phyloP scores from a whole-genome alignment of 2,329 filamentous ascomycete species.

The Paraphoma sp. region DNA sequence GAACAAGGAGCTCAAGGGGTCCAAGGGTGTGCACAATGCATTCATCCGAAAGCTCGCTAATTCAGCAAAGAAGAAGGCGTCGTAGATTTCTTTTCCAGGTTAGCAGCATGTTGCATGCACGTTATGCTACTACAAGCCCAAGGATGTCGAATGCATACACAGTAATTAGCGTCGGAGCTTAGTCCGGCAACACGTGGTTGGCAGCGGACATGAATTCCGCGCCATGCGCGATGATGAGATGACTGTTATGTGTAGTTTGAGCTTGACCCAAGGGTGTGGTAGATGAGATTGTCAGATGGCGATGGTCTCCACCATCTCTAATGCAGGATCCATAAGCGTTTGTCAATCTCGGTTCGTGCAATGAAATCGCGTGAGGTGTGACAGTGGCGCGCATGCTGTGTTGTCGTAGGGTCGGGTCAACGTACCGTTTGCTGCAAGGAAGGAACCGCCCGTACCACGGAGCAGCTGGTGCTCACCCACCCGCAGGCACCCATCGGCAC shows the following conservation, averaged over 20 bases:
- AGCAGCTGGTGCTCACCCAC: neutral
- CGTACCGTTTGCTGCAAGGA: neutral
- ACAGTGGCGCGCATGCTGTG: neutral
- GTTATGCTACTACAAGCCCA: no score
- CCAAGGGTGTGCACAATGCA: conserved; percentile 8
- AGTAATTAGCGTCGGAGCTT: neutral
- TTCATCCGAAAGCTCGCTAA: conserved; percentile 8
- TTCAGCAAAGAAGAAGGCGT: conserved; percentile 5
- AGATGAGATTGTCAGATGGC: neutral
- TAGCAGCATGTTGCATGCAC: no score
- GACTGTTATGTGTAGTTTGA: neutral
- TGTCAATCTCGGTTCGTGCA: no score
- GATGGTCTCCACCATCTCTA: neutral
- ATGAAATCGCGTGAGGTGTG: no score
- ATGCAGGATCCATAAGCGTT: neutral
- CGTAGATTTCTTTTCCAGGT: neutral
- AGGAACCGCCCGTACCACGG: neutral
- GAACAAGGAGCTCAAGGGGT: conserved; percentile 48
- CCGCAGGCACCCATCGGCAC: neutral
- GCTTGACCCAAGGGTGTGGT: neutral
- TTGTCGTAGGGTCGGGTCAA: neutral
- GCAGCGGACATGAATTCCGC: neutral
- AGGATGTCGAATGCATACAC: neutral
- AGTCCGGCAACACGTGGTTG: neutral
- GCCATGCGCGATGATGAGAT: neutral